phyloP scores from a whole-genome alignment of 192 early-diverging fungal species.

The Mortierella claussenii region DNA sequence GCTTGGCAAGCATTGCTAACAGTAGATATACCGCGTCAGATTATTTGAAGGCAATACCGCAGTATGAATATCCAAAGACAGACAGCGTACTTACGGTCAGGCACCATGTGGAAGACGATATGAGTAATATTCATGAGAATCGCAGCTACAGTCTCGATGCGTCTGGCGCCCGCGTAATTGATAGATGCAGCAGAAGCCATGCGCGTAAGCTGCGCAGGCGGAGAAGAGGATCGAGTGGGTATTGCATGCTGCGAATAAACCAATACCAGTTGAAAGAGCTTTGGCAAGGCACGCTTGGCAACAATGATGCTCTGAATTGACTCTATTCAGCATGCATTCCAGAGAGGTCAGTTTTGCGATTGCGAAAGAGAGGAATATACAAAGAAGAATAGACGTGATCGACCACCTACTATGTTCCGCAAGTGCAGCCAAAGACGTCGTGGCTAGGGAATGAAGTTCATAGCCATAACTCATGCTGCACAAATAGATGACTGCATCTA shows the following conservation, averaged over 20 bases:
- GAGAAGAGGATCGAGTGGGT: slow-evolving; percentile 29
- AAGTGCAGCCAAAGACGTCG: slow-evolving; percentile 59
- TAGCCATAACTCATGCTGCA: slow-evolving; percentile 49
- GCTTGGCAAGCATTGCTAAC: slow-evolving; percentile 26
- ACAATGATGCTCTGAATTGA: slow-evolving; percentile 59
- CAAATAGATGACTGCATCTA: slow-evolving; percentile 65
- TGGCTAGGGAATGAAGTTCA: slow-evolving; percentile 59
- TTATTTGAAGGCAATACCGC: too few relatives aligned
- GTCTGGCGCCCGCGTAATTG: slow-evolving; percentile 20
- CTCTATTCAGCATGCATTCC: slow-evolving; percentile 40
- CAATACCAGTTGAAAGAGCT: slow-evolving; percentile 51
- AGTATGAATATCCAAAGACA: background rate
- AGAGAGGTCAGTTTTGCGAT: background rate
- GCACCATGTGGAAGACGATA: slow-evolving; percentile 34
- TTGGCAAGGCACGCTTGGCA: slow-evolving; percentile 61
- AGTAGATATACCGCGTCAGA: background rate
- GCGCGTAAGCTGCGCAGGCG: slow-evolving; percentile 16
- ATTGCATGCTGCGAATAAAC: slow-evolving; percentile 18
- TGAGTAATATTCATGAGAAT: slow-evolving; percentile 46
- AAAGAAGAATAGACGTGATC: background rate
- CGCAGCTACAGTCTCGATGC: slow-evolving; percentile 23
- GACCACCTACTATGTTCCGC: slow-evolving; percentile 58
- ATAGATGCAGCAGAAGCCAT: slow-evolving; percentile 25
- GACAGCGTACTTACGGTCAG: slow-evolving; percentile 50
- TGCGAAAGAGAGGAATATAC: background rate